Base-by-base conservation (phyloP, 441 rosid genomes). In the Dalechampia spathulata region DNA sequence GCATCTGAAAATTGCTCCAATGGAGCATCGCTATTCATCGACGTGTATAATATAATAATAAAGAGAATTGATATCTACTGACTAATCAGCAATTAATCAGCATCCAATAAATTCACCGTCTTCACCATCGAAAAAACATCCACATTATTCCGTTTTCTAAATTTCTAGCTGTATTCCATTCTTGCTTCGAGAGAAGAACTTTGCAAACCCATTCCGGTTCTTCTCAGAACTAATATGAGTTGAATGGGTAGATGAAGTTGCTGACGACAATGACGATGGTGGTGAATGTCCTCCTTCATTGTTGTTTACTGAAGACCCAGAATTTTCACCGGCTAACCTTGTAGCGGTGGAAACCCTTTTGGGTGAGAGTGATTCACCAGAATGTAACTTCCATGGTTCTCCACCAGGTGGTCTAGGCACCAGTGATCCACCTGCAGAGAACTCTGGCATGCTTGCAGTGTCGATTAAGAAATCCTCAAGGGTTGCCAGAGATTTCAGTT, bases 401-500 rank as follows among this genome's bases (percentile, higher is more conserved):
- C 60, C 76, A 57, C 55, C 52, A 41, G 61, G 59, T 46, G 61
- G 59, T 46, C 52, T 53, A 9, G 73, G 37, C 58, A 59, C 45
- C 52, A 41, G 26, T 23, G 77, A 56, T 71, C 58, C 72, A 52
- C 60, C 68, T 1, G 56, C 46, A 59, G 75, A 49, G 19, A 75
- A 69, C 45, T 73, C 80, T 0, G 83, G 80, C 58, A 83, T 65
- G 69, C 78, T 72, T 8, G 72, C 63, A 42, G 95, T 83, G 72
- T 88, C 95, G 1, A 78, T 72, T 63, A 90, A 78, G 81, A 90
- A 90, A 72, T 90, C 96, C 70, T 90, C 98, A 15, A 87, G 76
- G 21, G 96, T 85, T 60, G 96, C 98, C 52, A 90, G 85, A 66
- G 96, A 87, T 44, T 85, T 83, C 52, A 90, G 72, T 63, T 87